These are phyloP conservation scores for Cytospora piceae DNA, from an alignment of 2,329 filamentous ascomycete genomes.

Conservation along the genomic window DNA sequence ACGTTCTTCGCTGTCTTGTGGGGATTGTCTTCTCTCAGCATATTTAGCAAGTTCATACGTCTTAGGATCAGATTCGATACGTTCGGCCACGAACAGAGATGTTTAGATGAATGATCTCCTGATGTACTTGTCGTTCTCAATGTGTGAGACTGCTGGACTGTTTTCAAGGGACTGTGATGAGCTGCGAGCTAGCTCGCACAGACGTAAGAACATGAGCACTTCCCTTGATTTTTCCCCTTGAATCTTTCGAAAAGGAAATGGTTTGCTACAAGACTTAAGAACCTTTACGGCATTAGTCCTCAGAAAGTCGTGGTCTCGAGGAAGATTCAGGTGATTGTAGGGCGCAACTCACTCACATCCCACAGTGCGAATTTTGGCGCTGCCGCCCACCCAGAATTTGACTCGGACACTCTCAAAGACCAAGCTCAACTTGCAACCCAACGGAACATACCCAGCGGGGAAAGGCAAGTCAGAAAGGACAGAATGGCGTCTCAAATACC, in stretches of 20 bases:
- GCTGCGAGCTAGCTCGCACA: neutral
- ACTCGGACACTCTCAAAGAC: constrained; percentile 2
- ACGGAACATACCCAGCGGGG: neutral
- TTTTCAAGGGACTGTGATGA: neutral
- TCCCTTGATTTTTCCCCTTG: too few species aligned
- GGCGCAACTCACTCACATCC: neutral
- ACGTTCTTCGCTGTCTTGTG: neutral
- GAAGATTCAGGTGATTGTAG: neutral
- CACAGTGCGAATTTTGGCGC: constrained; percentile 10
- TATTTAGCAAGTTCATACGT: neutral
- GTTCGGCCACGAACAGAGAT: neutral
- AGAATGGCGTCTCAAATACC: constrained; percentile 49
- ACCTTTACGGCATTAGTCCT: too few species aligned
- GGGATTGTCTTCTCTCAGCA: neutral
- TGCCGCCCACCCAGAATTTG: constrained; percentile 14
- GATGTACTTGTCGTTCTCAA: neutral
- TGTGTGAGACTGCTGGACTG: neutral
- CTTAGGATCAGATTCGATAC: neutral
- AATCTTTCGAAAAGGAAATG: too few species aligned
- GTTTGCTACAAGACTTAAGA: neutral
- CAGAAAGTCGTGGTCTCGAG: neutral
- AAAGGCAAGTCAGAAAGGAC: neutral
- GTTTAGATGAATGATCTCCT: neutral
- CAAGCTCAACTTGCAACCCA: neutral
- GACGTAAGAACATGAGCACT: neutral